Evolutionary conservation across 345 rosid species (phyloP).

Genomic region (Luvunga scandens): DNA sequence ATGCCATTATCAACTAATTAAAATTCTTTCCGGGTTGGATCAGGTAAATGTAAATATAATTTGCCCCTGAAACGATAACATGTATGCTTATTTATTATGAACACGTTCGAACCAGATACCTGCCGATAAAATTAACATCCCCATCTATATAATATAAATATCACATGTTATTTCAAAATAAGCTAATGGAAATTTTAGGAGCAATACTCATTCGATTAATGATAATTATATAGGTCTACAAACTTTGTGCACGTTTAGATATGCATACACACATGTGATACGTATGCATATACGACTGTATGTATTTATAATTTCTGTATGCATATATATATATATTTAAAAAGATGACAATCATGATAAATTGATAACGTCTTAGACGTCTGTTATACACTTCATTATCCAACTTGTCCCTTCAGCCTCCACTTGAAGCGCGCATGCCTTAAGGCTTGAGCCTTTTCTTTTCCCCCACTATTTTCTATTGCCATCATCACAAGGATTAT

Average conservation of each 20-base stretch:
- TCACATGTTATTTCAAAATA: no score
- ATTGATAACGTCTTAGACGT: background rate
- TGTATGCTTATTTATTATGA: no score
- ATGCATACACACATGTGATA: background rate
- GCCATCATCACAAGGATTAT: background rate
- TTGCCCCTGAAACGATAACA: no score
- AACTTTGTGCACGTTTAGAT: background rate
- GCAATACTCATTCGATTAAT: background rate
- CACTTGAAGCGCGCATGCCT: background rate
- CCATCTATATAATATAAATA: no score
- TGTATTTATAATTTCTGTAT: background rate
- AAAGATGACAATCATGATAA: background rate
- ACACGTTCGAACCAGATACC: rapidly evolving
- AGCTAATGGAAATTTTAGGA: background rate
- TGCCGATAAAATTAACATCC: no score
- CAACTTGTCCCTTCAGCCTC: background rate
- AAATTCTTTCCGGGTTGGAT: no score
- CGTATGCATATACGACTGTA: background rate
- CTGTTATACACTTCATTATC: background rate
- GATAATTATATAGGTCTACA: background rate
- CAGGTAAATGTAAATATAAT: no score
- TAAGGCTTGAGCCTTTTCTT: no score
- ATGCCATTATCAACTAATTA: no score
- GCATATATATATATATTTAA: background rate
- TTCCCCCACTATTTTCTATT: slow-evolving; percentile 1